Evolutionary conservation across 306 rosid genomes (phyloP).

Genomic region (Glycine soja): DNA sequence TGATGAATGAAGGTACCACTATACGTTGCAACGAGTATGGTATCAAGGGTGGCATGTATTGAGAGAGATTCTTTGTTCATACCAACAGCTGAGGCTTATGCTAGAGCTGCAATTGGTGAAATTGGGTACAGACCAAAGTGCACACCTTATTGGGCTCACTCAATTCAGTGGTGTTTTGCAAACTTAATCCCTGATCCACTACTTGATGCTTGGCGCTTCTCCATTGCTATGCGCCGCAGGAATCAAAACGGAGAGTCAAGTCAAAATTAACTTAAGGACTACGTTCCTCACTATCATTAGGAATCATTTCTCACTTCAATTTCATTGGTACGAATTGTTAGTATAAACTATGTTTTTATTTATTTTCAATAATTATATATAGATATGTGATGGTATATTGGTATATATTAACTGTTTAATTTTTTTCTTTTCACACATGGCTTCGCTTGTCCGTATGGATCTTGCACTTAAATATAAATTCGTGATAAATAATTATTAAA

Average conservation of each 20-base stretch:
- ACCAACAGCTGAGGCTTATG: constrained; percentile 75
- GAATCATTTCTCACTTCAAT: no score
- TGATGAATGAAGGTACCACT: constrained; percentile 62
- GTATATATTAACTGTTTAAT: no score
- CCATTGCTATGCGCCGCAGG: constrained; percentile 62
- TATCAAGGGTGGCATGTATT: constrained; percentile 55
- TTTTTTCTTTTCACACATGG: no score
- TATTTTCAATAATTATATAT: no score
- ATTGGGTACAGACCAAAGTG: constrained; percentile 66
- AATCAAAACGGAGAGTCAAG: background rate
- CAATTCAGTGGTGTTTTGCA: constrained; percentile 62
- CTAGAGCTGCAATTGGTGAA: constrained; percentile 54
- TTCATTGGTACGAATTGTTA: no score
- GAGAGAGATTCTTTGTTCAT: constrained; percentile 56
- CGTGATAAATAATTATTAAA: no score
- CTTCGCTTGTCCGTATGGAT: no score
- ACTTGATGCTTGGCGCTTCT: constrained; percentile 78
- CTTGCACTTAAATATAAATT: no score
- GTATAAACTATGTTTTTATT: no score
- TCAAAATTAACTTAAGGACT: no score
- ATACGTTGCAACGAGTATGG: constrained; percentile 82
- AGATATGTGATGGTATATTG: no score
- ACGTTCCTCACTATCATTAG: no score
- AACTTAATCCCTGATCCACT: constrained; percentile 51
- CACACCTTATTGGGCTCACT: constrained; percentile 84